A percentile compares a stretch with the other conserved stretches of the same genome.
phyloP scores from a whole-genome alignment of 305 asterid species.

The Vinca major region DNA sequence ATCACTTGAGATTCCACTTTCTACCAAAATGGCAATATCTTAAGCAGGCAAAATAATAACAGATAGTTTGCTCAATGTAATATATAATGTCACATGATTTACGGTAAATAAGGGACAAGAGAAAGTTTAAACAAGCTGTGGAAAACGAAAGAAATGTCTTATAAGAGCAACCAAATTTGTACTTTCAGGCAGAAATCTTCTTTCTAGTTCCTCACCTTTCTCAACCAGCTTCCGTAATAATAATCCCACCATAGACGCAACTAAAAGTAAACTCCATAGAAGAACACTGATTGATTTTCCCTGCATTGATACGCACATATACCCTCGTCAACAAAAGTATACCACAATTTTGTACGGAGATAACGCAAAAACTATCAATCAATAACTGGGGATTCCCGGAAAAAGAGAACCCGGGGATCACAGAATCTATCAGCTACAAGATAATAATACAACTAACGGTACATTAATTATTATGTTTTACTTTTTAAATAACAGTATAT shows the following conservation, averaged over 20 bases:
- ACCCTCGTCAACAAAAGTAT: conserved; percentile 8
- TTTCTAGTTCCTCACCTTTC: conserved; percentile 49
- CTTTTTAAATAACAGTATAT: background rate
- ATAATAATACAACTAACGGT: background rate
- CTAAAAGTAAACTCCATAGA: conserved; percentile 36
- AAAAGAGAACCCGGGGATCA: background rate
- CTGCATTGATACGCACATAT: conserved; percentile 27
- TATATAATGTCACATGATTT: too few species aligned
- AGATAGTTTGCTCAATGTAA: background rate
- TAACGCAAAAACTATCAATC: background rate
- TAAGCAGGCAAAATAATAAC: background rate
- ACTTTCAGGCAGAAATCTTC: background rate
- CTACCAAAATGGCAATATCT: background rate
- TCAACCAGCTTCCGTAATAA: conserved; percentile 42
- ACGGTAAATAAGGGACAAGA: background rate
- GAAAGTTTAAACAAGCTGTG: background rate
- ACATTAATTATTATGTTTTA: too few species aligned
- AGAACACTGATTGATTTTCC: conserved; percentile 29
- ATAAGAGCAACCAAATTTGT: conserved; percentile 14
- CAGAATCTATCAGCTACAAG: background rate
- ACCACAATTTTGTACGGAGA: background rate
- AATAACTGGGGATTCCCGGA: background rate
- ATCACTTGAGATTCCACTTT: background rate
- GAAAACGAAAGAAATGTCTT: conserved; percentile 1
- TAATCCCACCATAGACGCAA: conserved; percentile 30